Percentiles rank a stretch among this genome's conserved stretches.
phyloP scores from a whole-genome alignment of 257 asterid genomes.

The Scutellaria galericulata region DNA sequence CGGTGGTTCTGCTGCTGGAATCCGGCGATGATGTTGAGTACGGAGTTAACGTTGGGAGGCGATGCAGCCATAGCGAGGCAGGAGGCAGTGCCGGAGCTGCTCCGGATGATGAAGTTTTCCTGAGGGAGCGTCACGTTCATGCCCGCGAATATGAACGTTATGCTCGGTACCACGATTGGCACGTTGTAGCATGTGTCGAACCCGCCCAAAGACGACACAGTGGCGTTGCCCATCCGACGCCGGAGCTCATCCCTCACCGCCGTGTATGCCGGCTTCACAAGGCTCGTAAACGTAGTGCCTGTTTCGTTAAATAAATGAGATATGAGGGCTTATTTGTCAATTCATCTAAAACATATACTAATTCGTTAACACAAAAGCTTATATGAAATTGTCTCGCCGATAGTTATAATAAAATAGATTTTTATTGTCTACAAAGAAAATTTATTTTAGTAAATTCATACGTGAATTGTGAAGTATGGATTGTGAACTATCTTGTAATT shows the following conservation, averaged over 20 bases:
- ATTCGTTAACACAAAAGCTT: too few relatives aligned
- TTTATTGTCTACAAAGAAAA: too few relatives aligned
- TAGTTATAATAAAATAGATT: too few relatives aligned
- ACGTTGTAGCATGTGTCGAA: conserved; percentile 74
- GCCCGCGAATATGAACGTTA: conserved; percentile 58
- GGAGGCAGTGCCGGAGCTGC: conserved; percentile 55
- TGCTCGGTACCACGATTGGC: conserved; percentile 47
- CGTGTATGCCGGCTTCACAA: conserved; percentile 56
- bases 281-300: conserved; percentile 65
- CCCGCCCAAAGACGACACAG: conserved; percentile 58
- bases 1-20: conserved; percentile 93
- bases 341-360: neutral
- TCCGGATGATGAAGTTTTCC: conserved; percentile 67
- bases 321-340: neutral
- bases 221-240: conserved; percentile 55
- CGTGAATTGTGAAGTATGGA: too few relatives aligned
- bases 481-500: too few relatives aligned
- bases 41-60: conserved; percentile 64
- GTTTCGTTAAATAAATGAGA: neutral
- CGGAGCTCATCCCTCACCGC: conserved; percentile 68
- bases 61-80: conserved; percentile 90
- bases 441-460: too few relatives aligned
- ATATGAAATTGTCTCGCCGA: too few relatives aligned
- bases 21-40: conserved; percentile 75
- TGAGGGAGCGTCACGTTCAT: conserved; percentile 57